Percentiles rank a stretch among this genome's conserved stretches.
These are phyloP conservation scores for Salix udensis DNA, from an alignment of 345 rosid species.

Conservation along the genomic window DNA sequence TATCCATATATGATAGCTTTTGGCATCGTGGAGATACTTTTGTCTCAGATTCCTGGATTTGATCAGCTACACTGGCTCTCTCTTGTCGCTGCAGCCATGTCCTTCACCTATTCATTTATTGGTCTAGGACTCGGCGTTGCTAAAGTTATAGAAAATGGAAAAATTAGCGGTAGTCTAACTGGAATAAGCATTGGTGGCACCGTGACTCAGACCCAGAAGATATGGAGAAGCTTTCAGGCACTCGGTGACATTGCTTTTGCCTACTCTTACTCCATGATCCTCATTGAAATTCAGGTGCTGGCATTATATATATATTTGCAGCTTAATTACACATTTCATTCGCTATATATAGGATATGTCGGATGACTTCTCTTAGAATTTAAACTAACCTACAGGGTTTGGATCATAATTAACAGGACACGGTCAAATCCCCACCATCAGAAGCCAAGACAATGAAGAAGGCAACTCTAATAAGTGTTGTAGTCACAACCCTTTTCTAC, in stretches of 20 bases:
- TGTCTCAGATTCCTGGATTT: constrained; percentile 82
- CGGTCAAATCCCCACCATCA: constrained; percentile 60
- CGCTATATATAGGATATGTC: neutral
- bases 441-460: constrained; percentile 81
- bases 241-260: constrained; percentile 94
- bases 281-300: constrained; percentile 78
- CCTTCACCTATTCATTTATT: constrained; percentile 85
- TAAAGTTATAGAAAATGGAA: constrained; percentile 59
- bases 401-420: constrained; percentile 38
- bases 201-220: constrained; percentile 55
- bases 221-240: constrained; percentile 89
- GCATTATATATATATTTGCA: neutral
- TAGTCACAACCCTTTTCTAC: constrained; percentile 78
- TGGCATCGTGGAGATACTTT: constrained; percentile 47
- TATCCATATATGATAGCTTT: constrained; percentile 65
- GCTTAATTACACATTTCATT: neutral
- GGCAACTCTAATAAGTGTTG: constrained; percentile 62
- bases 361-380: neutral
- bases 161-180: constrained; percentile 62
- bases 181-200: constrained; percentile 58
- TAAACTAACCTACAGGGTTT: neutral
- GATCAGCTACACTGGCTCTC: constrained; percentile 93
- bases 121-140: constrained; percentile 82
- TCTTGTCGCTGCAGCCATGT: constrained; percentile 85
- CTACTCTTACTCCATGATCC: constrained; percentile 75